Conservation (phyloP, 179 eudicot species). For the Silene vulgaris region DNA sequence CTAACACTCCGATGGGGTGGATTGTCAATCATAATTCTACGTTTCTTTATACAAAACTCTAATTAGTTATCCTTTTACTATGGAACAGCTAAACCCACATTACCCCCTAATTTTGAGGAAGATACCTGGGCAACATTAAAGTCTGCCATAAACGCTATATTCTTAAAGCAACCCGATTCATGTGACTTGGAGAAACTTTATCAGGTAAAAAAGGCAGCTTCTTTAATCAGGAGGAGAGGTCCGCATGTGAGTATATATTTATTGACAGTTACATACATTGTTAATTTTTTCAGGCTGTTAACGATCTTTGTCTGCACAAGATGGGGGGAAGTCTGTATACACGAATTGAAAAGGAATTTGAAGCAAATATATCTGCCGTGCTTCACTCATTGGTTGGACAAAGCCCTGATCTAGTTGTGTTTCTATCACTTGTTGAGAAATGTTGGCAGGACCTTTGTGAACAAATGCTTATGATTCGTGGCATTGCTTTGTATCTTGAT, state of each 20-base stretch:
- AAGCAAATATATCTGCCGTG: slow-evolving; percentile 62
- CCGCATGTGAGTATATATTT: slow-evolving; percentile 8
- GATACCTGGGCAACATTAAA: slow-evolving; percentile 84
- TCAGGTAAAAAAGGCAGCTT: slow-evolving; percentile 42
- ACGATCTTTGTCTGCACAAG: slow-evolving; percentile 86
- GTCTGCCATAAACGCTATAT: slow-evolving; percentile 88
- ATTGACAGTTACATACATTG: not conserved
- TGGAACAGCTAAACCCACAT: slow-evolving; percentile 70
- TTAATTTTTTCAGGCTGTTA: slow-evolving; percentile 59
- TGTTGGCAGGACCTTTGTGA: slow-evolving; percentile 98
- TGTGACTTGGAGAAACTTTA: slow-evolving; percentile 91
- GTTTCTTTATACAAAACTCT: not conserved
- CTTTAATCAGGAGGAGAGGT: not conserved
- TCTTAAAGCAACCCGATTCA: slow-evolving; percentile 81
- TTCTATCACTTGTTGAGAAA: slow-evolving; percentile 82
- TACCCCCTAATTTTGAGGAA: slow-evolving; percentile 85
- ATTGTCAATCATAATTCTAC: not conserved
- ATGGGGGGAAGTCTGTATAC: slow-evolving; percentile 91
- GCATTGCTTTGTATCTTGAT: slow-evolving; percentile 87
- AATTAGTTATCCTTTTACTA: slow-evolving; percentile 6
- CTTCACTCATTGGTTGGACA: slow-evolving; percentile 79
- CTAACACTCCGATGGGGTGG: not conserved
- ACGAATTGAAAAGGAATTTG: slow-evolving; percentile 83
- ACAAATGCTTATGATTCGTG: slow-evolving; percentile 96
- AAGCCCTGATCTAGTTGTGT: slow-evolving; percentile 88